Conservation (phyloP, 2,329 filamentous ascomycete species). For the Claviceps sp. region DNA sequence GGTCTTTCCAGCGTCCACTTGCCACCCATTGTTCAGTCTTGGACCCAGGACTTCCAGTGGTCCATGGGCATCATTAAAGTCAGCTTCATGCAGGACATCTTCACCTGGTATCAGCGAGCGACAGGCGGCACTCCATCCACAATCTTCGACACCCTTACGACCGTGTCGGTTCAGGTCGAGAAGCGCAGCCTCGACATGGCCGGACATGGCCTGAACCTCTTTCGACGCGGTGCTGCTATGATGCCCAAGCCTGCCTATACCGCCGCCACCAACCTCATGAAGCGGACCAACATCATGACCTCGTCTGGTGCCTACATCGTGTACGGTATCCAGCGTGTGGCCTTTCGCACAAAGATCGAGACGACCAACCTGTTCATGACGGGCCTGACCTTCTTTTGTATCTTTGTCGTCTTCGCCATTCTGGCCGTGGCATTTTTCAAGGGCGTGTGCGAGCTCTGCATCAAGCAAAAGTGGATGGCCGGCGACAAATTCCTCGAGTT, state of each 20-base stretch:
- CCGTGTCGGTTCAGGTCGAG: conserved; percentile 71
- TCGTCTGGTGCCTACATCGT: conserved; percentile 47
- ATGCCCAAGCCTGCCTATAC: conserved; percentile 27
- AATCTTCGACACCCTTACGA: conserved; percentile 59
- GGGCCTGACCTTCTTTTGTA: conserved; percentile 74
- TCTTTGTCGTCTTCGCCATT: conserved; percentile 66
- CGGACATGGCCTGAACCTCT: conserved; percentile 26
- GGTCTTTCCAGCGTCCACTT: conserved; percentile 70
- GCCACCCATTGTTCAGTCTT: conserved; percentile 77
- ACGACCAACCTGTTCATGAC: conserved; percentile 89
- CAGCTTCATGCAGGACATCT: conserved; percentile 74
- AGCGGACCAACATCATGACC: conserved; percentile 41
- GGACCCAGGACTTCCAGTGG: conserved; percentile 98
- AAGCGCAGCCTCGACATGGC: conserved; percentile 38
- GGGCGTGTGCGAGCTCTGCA: conserved; percentile 60
- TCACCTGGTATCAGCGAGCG: conserved; percentile 90
- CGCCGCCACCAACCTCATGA: conserved; percentile 29
- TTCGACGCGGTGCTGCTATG: conserved; percentile 42
- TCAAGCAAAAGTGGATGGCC: conserved; percentile 66
- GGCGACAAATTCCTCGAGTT: conserved; percentile 82
- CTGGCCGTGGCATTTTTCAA: conserved; percentile 69
- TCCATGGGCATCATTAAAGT: conserved; percentile 90
- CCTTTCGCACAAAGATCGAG: conserved; percentile 65
- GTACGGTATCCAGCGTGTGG: conserved; percentile 76
- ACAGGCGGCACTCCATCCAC: conserved; percentile 78